phyloP scores from a whole-genome alignment of 805 yeast genomes.

The Starmerella floricola region DNA sequence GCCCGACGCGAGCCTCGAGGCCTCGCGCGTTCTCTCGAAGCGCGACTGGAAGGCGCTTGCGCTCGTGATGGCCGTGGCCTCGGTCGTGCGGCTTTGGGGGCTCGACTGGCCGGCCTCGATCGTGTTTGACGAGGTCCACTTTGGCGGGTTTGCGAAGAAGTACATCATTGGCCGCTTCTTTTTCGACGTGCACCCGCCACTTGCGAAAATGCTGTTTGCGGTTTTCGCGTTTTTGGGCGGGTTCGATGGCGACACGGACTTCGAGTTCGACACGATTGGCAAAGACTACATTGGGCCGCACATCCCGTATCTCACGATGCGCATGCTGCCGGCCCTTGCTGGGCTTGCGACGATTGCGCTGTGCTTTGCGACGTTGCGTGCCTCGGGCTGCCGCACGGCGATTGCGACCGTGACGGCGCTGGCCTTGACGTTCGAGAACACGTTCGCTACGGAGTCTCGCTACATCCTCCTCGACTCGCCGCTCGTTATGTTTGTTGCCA shows the following conservation, averaged over 20 bases:
- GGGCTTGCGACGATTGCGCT: conserved; percentile 45
- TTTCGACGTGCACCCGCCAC: conserved; percentile 63
- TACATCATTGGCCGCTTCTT: conserved; percentile 55
- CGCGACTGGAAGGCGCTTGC: conserved; percentile 23
- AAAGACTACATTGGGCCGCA: conserved; percentile 30
- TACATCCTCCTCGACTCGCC: conserved; percentile 38
- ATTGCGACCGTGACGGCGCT: conserved; percentile 42
- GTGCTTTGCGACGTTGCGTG: conserved; percentile 44
- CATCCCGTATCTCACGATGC: conserved; percentile 43
- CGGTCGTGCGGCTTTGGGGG: conserved; percentile 46
- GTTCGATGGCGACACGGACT: conserved; percentile 39
- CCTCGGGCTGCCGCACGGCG: conserved; percentile 40
- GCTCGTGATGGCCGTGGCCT: conserved; percentile 40
- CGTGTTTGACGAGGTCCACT: conserved; percentile 87
- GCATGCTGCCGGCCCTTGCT: conserved; percentile 44
- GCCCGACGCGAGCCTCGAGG: conserved; percentile 21
- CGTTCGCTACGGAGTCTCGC: conserved; percentile 51
- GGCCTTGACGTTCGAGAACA: conserved; percentile 50
- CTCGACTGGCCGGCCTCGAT: conserved; percentile 65
- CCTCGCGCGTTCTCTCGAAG: conserved; percentile 18
- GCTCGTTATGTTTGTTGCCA: conserved; percentile 32
- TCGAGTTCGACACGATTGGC: conserved; percentile 36
- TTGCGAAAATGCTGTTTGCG: conserved; percentile 48
- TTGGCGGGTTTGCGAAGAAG: conserved; percentile 89
- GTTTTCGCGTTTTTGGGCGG: conserved; percentile 42